A percentile compares a stretch with the other conserved stretches of the same genome.
These are phyloP conservation scores for Xylariaceae sp. DNA, from an alignment of 2,329 filamentous ascomycete genomes.

Conservation along the genomic window DNA sequence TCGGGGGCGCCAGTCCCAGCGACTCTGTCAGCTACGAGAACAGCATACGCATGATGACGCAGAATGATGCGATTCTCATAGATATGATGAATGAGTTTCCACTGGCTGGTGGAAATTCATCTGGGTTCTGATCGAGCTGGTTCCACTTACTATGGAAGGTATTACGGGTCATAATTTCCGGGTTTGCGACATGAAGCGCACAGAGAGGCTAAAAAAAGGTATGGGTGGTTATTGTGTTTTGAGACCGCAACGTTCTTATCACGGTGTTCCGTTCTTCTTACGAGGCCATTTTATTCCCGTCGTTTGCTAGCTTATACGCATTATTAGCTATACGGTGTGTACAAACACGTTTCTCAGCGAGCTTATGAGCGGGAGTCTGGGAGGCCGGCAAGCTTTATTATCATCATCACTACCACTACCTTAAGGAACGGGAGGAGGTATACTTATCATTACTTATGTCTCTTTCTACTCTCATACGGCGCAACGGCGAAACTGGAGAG, in stretches of 20 bases:
- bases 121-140: conserved; percentile 2
- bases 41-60: conserved; percentile 37
- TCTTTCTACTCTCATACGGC: neutral
- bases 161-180: too few relatives aligned
- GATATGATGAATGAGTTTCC: conserved; percentile 28
- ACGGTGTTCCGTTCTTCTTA: too few relatives aligned
- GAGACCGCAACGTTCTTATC: too few relatives aligned
- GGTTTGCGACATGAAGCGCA: too few relatives aligned
- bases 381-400: too few relatives aligned
- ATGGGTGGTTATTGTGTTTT: too few relatives aligned
- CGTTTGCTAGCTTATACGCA: neutral
- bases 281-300: neutral
- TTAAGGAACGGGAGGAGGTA: neutral
- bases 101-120: neutral
- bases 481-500: neutral
- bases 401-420: too few relatives aligned
- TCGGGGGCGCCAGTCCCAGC: conserved; percentile 40
- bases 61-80: conserved; percentile 34
- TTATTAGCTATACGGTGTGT: too few relatives aligned
- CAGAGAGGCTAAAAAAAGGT: too few relatives aligned
- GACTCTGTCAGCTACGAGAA: conserved; percentile 35
- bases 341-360: neutral
- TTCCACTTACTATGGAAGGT: too few relatives aligned
- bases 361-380: conserved; percentile 9
- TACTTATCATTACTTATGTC: too few relatives aligned